Evolutionary conservation across 2,329 filamentous ascomycete species (phyloP), one percentile per base, ranked within the genome.

Genomic region (Parafenestella ontariensis): DNA sequence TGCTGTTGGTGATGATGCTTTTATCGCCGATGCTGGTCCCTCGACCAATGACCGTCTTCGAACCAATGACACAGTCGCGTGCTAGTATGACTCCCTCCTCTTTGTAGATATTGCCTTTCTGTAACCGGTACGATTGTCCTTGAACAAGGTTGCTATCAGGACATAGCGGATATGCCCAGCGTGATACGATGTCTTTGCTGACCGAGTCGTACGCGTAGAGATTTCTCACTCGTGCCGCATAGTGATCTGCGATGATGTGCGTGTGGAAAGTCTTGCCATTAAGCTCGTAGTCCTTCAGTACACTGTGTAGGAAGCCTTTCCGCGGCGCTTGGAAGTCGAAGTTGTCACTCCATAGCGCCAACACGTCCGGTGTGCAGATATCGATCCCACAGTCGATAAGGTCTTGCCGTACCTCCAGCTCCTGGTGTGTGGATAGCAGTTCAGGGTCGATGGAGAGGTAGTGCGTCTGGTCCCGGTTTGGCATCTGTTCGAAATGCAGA

Each of bases 201-300:
- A 99, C 87, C 26, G 92, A 86, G 69, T 96, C 92, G 78, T 98
- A 99, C 70, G 93, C 88, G 69, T 91, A 90, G 21, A 98, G 82
- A 69, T 92, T 96, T 71, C 86, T 89, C 11, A 92, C 93, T 60
- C 95, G 84, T 1, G 93, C 92, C 1, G 92, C 91, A 71, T 98
- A 99, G 54, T 91, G 87, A 46, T 92, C 86, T 31, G 87, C 85
- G 40, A 96, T 81, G 60, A 98, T 89, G 67, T 98, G 90, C 2
- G 92, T 89, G 73, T 97, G 92, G 47, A 99, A 91, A n/a, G 92
- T 92, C 79, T 98, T 96, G 54, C 93, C 93, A 74, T 98, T 98
- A 52, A 98, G 82, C 73, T 99, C 95, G 80, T 92, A 96, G 74
- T 99, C 95, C 78, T 97, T 97, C 49, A 99, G 80, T 1, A 98